Evolutionary conservation across 805 yeast genomes (phyloP).

Genomic region (Pichia heedii): DNA sequence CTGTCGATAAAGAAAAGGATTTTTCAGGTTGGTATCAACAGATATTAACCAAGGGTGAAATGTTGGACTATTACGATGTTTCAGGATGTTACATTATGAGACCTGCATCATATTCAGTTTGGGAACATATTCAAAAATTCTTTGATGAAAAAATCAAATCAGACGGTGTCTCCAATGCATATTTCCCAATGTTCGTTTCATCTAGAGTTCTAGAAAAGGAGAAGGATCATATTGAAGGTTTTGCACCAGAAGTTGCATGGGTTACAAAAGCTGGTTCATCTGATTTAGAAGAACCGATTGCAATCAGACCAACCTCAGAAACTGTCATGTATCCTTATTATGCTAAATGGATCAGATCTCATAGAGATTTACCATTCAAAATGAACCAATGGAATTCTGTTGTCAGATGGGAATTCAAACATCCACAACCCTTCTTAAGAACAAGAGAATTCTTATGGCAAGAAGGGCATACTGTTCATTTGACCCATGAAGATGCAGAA

Average conservation of each 20-base stretch:
- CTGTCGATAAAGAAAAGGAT: constrained; percentile 85
- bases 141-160: constrained; percentile 75
- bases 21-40: constrained; percentile 98
- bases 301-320: constrained; percentile 98
- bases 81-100: constrained; percentile 97
- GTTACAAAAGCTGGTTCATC: constrained; percentile 93
- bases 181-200: constrained; percentile 98
- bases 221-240: constrained; percentile 97
- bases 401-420: constrained; percentile 99
- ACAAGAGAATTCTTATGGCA: constrained; percentile 99
- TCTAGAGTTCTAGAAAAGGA: constrained; percentile 89
- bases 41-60: constrained; percentile 91
- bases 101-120: constrained; percentile 87
- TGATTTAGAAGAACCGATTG: constrained; percentile 95
- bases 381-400: constrained; percentile 99
- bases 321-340: constrained; percentile 99
- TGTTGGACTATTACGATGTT: constrained; percentile 97
- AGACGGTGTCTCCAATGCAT: constrained; percentile 88
- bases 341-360: constrained; percentile 97
- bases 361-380: constrained; percentile 93
- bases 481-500: constrained; percentile 72
- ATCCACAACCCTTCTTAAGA: constrained; percentile 98
- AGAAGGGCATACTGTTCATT: constrained; percentile 98
- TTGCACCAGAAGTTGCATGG: constrained; percentile 99
- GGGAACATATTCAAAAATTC: constrained; percentile 91